These are phyloP conservation scores for Trypanosoma lewisi DNA, from an alignment of 208 protist genomes.

Conservation along the genomic window DNA sequence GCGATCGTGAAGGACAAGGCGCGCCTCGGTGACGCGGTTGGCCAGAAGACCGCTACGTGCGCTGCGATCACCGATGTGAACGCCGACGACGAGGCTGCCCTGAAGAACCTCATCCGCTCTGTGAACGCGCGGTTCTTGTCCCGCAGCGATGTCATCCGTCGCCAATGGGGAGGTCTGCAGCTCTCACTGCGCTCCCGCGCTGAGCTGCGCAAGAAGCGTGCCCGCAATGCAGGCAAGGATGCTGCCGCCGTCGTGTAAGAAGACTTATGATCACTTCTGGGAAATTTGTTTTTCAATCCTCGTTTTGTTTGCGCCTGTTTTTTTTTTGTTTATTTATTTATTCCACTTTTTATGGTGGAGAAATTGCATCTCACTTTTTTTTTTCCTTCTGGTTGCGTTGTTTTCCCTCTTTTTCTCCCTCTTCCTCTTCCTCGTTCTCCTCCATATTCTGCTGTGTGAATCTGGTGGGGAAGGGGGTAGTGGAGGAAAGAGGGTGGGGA, in stretches of 20 bases:
- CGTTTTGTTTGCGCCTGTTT: no score
- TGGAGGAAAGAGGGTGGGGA: no score
- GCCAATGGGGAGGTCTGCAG: constrained; percentile 94
- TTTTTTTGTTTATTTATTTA: not conserved
- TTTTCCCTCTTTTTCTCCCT: constrained; percentile 11
- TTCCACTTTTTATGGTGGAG: not conserved
- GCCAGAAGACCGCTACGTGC: constrained; percentile 95
- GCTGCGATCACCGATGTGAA: constrained; percentile 96
- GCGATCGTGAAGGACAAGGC: constrained; percentile 99
- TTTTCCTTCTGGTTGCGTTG: not conserved
- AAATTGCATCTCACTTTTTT: constrained; percentile 2
- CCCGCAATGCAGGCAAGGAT: constrained; percentile 59
- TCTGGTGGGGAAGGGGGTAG: no score
- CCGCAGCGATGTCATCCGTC: constrained; percentile 85
- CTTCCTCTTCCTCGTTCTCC: not conserved
- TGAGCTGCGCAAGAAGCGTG: no score
- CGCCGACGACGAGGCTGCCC: constrained; percentile 91
- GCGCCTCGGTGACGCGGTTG: constrained; percentile 95
- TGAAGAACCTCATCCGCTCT: constrained; percentile 91
- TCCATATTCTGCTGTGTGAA: no score
- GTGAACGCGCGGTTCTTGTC: constrained; percentile 95
- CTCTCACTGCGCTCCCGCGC: constrained; percentile 78
- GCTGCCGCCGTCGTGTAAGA: constrained; percentile 27
- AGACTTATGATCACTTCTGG: not conserved
- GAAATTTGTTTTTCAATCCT: no score